Percentiles rank a stretch among this genome's conserved stretches.
phyloP scores from a whole-genome alignment of 2,329 filamentous ascomycete genomes.

The Colletotrichum tanaceti region DNA sequence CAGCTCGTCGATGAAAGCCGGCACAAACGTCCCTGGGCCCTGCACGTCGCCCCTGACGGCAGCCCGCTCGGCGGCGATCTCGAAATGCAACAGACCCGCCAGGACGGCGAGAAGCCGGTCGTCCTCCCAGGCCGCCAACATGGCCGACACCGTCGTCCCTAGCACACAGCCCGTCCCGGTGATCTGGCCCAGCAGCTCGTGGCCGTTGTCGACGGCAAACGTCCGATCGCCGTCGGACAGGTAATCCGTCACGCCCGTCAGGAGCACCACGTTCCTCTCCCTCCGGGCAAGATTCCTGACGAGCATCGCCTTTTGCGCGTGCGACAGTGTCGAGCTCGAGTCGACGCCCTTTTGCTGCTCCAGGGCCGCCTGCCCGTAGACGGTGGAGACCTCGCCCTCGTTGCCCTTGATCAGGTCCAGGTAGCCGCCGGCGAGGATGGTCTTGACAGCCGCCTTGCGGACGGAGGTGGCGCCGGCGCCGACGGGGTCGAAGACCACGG shows the following conservation, averaged over 20 bases:
- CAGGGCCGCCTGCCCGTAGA: conserved; percentile 64
- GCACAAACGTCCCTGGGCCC: conserved; percentile 88
- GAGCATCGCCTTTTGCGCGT: conserved; percentile 66
- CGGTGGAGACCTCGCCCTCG: conserved; percentile 84
- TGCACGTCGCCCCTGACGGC: conserved; percentile 73
- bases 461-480: conserved; percentile 63
- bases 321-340: conserved; percentile 66
- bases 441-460: conserved; percentile 76
- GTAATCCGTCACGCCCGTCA: conserved; percentile 84
- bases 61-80: conserved; percentile 76
- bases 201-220: conserved; percentile 79
- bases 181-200: conserved; percentile 74
- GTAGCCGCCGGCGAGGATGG: conserved; percentile 78
- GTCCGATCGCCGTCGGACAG: conserved; percentile 79
- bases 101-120: conserved; percentile 80
- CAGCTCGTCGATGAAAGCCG: conserved; percentile 83
- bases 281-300: conserved; percentile 74
- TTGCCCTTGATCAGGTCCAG: conserved; percentile 95
- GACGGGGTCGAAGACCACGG: conserved; percentile 89
- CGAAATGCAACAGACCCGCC: conserved; percentile 80
- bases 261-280: conserved; percentile 78
- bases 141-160: conserved; percentile 83
- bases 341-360: conserved; percentile 86
- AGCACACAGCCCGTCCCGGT: conserved; percentile 89
- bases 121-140: conserved; percentile 70